Conservation (phyloP, 2,329 filamentous ascomycete species). For the Pyrenophora teres region DNA sequence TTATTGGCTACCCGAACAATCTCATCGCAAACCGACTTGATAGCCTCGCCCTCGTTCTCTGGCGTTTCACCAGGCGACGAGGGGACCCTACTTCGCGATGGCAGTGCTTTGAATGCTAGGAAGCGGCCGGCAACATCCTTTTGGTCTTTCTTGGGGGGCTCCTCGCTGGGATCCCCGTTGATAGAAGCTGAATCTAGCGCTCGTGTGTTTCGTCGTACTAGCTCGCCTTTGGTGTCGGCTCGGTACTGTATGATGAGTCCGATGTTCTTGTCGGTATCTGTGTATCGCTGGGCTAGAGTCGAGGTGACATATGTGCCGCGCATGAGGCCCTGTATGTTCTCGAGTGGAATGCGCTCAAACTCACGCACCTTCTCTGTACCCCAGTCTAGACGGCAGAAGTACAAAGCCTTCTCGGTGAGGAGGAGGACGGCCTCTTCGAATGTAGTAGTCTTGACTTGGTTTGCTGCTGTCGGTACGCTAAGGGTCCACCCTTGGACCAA, state of each 20-base stretch:
- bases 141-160: slow-evolving; percentile 22
- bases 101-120: slow-evolving; percentile 62
- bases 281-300: slow-evolving; percentile 76
- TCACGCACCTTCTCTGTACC: slow-evolving; percentile 90
- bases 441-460: slow-evolving; percentile 68
- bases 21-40: slow-evolving; percentile 72
- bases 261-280: slow-evolving; percentile 78
- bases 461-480: slow-evolving; percentile 72
- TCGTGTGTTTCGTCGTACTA: slow-evolving; percentile 82
- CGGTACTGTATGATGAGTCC: slow-evolving; percentile 82
- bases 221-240: slow-evolving; percentile 69
- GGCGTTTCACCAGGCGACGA: slow-evolving; percentile 28
- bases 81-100: slow-evolving; percentile 51
- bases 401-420: slow-evolving; percentile 81
- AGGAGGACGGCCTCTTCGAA: slow-evolving; percentile 90
- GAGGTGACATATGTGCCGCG: slow-evolving; percentile 90
- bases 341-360: slow-evolving; percentile 83
- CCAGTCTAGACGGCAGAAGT: slow-evolving; percentile 93
- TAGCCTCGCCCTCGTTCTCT: slow-evolving; percentile 58
- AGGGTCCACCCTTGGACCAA: slow-evolving; percentile 89
- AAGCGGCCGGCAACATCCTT: slow-evolving; percentile 41
- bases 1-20: slow-evolving; percentile 70
- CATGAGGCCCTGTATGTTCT: slow-evolving; percentile 72
- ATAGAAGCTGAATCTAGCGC: slow-evolving; percentile 63
- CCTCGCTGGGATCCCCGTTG: slow-evolving; percentile 17